Base-by-base conservation (phyloP, 2,329 filamentous ascomycete genomes). In the Triangularia verruculosa region DNA sequence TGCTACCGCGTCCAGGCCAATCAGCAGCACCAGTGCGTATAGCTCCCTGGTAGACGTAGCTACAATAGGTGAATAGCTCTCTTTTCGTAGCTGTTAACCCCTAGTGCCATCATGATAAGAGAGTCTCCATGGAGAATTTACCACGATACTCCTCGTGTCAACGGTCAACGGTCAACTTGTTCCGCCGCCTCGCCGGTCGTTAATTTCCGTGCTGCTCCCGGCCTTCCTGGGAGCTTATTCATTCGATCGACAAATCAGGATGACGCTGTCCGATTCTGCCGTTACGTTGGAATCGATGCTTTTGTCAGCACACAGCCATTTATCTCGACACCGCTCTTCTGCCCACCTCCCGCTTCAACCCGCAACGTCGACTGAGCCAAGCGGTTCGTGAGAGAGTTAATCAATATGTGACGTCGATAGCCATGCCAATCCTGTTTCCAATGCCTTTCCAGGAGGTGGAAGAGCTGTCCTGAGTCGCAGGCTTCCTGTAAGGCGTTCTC, bases 241-340 rank as follows among this genome's bases (percentile, higher is more conserved):
- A 20, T 7, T 47, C 39, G 39, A 17, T 39, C n/a, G n/a, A 47
- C 39, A 17, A 20, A 47, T 20, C 39, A 17, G 39, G n/a, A 47
- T 47, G 39, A 9, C n/a, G 7, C 11, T 47, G 39, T 47, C 39
- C 39, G 39, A 47, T 47, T 47, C 8, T 47, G 39, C 39, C 39
- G 39, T 20, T 47, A 2, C 39, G 17, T 47, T 54, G 22, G 15
- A 22, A 20, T 58, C 20, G 7, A 17, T 34, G 32, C n/a, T 47
- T 58, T 25, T 58, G 56, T 58, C 56, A 54, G 51, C 51, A 54
- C 51, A 54, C 51, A 54, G 20, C 51, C 51, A 54, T 54, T 24
- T n/a, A n/a, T n/a, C 12, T 28, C 22, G 51, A 54, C 51, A 54
- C 51, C 51, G 51, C 51, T 54, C 51, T 54, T 54, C 51, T 54